These are phyloP conservation scores for Cornus florida DNA, from an alignment of 148 eudicot species.

Conservation along the genomic window DNA sequence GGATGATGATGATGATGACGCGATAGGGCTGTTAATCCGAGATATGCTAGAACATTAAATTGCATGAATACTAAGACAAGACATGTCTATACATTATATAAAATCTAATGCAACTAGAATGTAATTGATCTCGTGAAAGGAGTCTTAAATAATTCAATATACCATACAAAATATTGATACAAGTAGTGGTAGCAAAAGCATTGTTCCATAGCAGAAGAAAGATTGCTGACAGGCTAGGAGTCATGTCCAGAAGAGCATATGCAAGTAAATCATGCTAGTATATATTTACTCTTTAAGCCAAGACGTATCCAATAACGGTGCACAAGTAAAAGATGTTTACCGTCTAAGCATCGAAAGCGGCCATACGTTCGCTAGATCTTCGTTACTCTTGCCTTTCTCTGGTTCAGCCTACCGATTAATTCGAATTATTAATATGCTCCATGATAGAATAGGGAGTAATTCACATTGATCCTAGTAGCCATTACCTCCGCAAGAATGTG, in stretches of 20 bases:
- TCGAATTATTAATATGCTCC: neutral
- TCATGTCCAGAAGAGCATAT: neutral
- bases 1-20: no score
- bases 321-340: constrained; percentile 24
- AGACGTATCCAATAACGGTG: neutral
- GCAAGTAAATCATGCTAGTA: neutral
- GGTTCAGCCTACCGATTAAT: constrained; percentile 44
- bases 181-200: neutral
- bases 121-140: neutral
- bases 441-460: constrained; percentile 5
- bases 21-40: neutral
- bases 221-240: neutral
- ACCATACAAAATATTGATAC: neutral
- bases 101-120: neutral
- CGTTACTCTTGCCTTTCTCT: constrained; percentile 35
- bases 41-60: neutral
- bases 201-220: neutral
- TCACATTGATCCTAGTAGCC: neutral
- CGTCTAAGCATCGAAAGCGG: constrained; percentile 79
- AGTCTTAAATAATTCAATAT: neutral
- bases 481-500: constrained; percentile 82
- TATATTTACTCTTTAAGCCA: neutral
- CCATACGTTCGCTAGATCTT: constrained; percentile 62
- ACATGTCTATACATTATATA: neutral
- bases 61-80: neutral